Conservation (phyloP, 2,329 filamentous ascomycete species). For the Periconia digitata region DNA sequence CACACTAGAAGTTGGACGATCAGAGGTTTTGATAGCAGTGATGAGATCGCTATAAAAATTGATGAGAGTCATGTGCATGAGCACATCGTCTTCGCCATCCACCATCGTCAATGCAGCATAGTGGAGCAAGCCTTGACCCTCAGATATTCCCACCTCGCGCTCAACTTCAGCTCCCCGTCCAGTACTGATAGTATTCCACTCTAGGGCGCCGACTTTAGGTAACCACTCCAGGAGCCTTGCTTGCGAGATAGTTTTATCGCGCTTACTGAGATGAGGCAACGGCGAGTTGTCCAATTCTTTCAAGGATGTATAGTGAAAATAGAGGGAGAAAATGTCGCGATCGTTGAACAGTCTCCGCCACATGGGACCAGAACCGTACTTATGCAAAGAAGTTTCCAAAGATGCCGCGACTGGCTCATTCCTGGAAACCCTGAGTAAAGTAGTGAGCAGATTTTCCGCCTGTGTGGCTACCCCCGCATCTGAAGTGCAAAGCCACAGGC, state of each 20-base stretch:
- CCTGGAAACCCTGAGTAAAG: constrained; percentile 52
- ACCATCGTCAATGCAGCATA: constrained; percentile 60
- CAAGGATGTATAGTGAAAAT: constrained; percentile 59
- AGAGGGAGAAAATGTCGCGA: constrained; percentile 57
- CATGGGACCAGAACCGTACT: constrained; percentile 47
- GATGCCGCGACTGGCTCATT: constrained; percentile 45
- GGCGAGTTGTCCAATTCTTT: constrained; percentile 37
- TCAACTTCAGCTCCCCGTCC: constrained; percentile 58
- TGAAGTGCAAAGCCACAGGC: constrained; percentile 60
- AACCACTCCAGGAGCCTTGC: constrained; percentile 62
- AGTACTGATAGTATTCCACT: constrained; percentile 56
- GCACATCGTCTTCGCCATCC: constrained; percentile 56
- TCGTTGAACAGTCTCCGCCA: constrained; percentile 66
- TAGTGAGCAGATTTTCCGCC: constrained; percentile 55
- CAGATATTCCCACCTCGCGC: constrained; percentile 33
- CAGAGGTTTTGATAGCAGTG: constrained; percentile 38
- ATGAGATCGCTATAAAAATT: constrained; percentile 61
- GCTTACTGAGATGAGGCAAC: constrained; percentile 46
- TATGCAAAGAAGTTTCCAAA: constrained; percentile 25
- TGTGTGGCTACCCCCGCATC: constrained; percentile 59
- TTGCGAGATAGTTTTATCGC: constrained; percentile 61
- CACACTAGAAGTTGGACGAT: constrained; percentile 33
- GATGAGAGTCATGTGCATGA: constrained; percentile 62
- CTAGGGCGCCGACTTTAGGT: constrained; percentile 54
- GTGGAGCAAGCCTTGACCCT: constrained; percentile 51